Evolutionary conservation across 805 yeast species (phyloP), one percentile per base, ranked within the genome.

Genomic region (Wickerhamomyces strasburgensis): DNA sequence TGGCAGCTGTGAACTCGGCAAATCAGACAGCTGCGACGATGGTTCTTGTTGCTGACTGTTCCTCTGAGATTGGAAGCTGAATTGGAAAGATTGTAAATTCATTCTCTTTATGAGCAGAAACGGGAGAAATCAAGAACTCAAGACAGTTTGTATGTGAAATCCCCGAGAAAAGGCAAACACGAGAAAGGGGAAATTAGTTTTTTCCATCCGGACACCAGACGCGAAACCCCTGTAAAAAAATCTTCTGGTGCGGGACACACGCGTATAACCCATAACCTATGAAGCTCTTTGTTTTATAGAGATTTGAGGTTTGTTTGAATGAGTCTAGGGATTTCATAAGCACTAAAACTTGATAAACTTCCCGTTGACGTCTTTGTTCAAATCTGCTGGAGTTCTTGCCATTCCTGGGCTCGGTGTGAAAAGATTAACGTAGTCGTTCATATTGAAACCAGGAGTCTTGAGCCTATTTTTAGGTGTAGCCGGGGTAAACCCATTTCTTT

Each of bases 401-500:
- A 47, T 33, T 3, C 47, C 56, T n/a, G 84, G 84, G 8, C 84
- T 77, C 3, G 93, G 93, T 1, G 89, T 78, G 54, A 80, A 80
- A 44, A 83, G 70, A 54, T 85, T 82, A 27, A 86, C 82, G 56
- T 84, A 85, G 55, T 85, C 95, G 54, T 77, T 80, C 79, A 85
- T 76, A 58, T 85, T 84, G 63, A 85, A 84, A 3, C 81, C 83
- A 1, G 82, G 82, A 0, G 84, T 81, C 46, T 61, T 59, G 30
- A 46, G 33, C n/a, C 51, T 41, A 34, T 49, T 49, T 48, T 48
- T 54, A 24, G 61, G 62, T 3, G 61, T 57, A 2, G 54, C 55
- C 4, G 58, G 52, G 3, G 52, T 37, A 14, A 40, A 24, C 6
- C 47, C 46, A 4, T 39, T 32, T 19, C 42, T 34, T 13, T 42